Percentiles rank a stretch among this genome's conserved stretches.
These are phyloP conservation scores for Poa pratensis DNA, from an alignment of 176 grass and related monocot genomes.

Conservation along the genomic window DNA sequence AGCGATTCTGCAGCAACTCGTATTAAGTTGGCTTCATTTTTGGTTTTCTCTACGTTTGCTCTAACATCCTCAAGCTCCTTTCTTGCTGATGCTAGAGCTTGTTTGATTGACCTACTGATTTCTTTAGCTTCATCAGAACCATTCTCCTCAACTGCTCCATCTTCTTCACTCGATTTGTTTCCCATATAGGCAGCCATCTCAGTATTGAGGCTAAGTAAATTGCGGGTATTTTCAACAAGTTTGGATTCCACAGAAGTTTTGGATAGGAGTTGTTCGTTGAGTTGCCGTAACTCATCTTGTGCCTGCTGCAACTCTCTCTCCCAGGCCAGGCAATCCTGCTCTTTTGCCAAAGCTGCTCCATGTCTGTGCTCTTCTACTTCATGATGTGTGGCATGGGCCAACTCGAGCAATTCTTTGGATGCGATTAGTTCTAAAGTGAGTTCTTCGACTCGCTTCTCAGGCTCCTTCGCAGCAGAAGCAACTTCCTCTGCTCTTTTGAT, in stretches of 20 bases:
- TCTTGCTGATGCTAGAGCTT: constrained; percentile 61
- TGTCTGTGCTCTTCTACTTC: constrained; percentile 85
- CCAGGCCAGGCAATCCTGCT: constrained; percentile 85
- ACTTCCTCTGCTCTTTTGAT: constrained; percentile 56
- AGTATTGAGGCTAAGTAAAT: constrained; percentile 55
- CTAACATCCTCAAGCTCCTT: constrained; percentile 73
- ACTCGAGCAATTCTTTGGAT: constrained; percentile 76
- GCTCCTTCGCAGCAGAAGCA: constrained; percentile 52
- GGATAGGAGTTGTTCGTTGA: constrained; percentile 62
- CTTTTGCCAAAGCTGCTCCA: constrained; percentile 71
- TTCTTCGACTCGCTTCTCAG: constrained; percentile 71
- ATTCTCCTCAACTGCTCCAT: constrained; percentile 39
- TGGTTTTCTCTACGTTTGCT: constrained; percentile 60
- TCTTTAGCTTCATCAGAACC: constrained; percentile 59
- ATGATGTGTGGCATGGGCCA: constrained; percentile 69
- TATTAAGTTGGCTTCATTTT: constrained; percentile 63
- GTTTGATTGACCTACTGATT: constrained; percentile 60
- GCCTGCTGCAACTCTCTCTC: constrained; percentile 80
- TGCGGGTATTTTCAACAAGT: constrained; percentile 52
- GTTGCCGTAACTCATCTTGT: constrained; percentile 62
- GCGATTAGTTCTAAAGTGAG: constrained; percentile 77
- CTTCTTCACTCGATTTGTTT: constrained; percentile 66
- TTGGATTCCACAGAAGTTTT: constrained; percentile 56
- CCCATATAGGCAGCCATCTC: constrained; percentile 68
- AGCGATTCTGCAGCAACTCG: constrained; percentile 57